These are phyloP conservation scores for Lathyrus tuberosus DNA, from an alignment of 306 rosid genomes.

Conservation along the genomic window DNA sequence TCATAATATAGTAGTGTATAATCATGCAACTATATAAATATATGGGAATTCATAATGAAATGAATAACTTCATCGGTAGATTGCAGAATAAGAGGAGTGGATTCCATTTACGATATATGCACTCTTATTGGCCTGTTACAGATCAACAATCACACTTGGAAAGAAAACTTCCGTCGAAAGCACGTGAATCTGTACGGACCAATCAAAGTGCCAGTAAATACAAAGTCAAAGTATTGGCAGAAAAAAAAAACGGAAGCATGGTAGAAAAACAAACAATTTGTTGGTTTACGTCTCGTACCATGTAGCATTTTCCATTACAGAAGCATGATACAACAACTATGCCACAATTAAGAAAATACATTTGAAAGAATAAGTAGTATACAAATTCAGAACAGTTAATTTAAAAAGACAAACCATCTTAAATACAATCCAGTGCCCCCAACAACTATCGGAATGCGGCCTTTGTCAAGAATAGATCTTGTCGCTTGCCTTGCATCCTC, in stretches of 20 bases:
- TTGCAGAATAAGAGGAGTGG: constrained; percentile 22
- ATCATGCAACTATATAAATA: constrained; percentile 27
- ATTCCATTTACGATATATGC: constrained; percentile 28
- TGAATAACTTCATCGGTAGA: constrained; percentile 13
- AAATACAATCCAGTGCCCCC: constrained; percentile 97
- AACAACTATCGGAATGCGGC: constrained; percentile 82
- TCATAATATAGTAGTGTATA: constrained; percentile 12
- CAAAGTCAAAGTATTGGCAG: too few relatives aligned
- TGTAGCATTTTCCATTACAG: constrained; percentile 9
- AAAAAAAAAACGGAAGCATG: too few relatives aligned
- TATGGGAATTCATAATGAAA: constrained; percentile 12
- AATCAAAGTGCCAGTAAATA: too few relatives aligned
- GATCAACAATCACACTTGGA: too few relatives aligned
- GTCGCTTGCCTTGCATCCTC: constrained; percentile 94
- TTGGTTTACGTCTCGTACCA: too few relatives aligned
- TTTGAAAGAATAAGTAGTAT: constrained; percentile 17
- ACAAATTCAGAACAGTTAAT: constrained; percentile 31
- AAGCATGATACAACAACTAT: constrained; percentile 28
- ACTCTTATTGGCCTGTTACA: constrained; percentile 20
- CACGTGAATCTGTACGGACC: too few relatives aligned
- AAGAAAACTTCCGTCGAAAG: too few relatives aligned
- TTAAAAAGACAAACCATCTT: constrained; percentile 67
- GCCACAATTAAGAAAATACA: constrained; percentile 11
- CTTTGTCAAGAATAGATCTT: constrained; percentile 68
- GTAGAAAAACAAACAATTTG: too few relatives aligned